Base-by-base conservation (phyloP, 495 filamentous ascomycete genomes). In the Penicillium flavigenum region DNA sequence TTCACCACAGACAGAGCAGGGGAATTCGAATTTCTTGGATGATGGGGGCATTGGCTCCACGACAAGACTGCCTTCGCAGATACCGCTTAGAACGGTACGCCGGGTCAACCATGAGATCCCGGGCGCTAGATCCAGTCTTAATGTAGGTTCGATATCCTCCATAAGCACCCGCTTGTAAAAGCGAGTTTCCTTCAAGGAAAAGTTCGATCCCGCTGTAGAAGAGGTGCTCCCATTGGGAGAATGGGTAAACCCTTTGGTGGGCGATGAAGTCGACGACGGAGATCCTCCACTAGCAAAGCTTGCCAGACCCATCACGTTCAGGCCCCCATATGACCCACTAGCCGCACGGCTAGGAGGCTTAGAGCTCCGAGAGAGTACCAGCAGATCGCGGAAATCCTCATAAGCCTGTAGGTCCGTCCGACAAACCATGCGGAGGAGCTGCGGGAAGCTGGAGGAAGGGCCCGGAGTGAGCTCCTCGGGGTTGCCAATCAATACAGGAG, bases 61-160 rank as follows among this genome's bases (percentile, higher is more conserved):
- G 12, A 95, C 83, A 8, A 97, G 81, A 27, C 81, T 87, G n/a
- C 94, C 93, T 19, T 93, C 89, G 27, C 84, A 88, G 63, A 98
- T 90, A 45, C 89, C 85, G 49, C 81, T 87, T 45, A 96, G 63
- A 3, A 96, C 91, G 26, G 85, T 88, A 45, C 94, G 85, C 29
- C 92, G 86, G 24, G 89, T 90, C 24, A 98, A 82, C 90, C 92
- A 98, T 20, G 91, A 95, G 38, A 98, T 84, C 0, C 92, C 92
- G 1, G 94, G 93, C 0, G 94, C 90, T 5, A 81, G 80, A 72
- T 98, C 94, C 5, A 98, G 81, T 41, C 94, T 83, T 19, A 98
- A 73, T 0, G 94, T 96, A 3, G 94, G 94, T 72, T 98, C 94
- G 52, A 98, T 88, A 72, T 98, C 94, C 69, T 98, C 94, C 51